Percentiles rank a stretch among this genome's conserved stretches.
Evolutionary conservation across 495 filamentous ascomycete species (phyloP).

Genomic region (Evernia prunastri): DNA sequence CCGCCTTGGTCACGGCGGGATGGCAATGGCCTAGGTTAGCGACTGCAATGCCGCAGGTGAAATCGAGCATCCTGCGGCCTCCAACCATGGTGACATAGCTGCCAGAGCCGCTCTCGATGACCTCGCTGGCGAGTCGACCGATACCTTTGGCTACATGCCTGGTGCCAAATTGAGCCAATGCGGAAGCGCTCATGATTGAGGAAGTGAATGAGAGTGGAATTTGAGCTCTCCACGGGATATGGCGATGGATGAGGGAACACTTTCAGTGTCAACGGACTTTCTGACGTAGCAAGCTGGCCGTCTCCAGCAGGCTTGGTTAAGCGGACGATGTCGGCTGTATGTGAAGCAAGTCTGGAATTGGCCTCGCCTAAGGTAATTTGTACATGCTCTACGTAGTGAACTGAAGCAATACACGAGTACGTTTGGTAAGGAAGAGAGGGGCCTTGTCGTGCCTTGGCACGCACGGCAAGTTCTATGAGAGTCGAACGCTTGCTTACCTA

Average conservation of each 20-base stretch:
- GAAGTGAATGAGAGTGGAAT: neutral
- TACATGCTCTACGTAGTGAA: no score
- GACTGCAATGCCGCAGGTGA: constrained; percentile 24
- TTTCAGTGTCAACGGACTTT: neutral
- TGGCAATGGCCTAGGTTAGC: constrained; percentile 25
- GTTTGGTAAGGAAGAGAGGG: no score
- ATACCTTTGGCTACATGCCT: constrained; percentile 21
- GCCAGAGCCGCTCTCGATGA: constrained; percentile 23
- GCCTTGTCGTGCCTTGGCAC: no score
- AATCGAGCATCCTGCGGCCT: constrained; percentile 19
- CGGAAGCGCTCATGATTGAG: constrained; percentile 13
- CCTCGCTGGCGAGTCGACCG: constrained; percentile 16
- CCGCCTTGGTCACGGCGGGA: constrained; percentile 23
- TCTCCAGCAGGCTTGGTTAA: no score
- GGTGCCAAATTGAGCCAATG: constrained; percentile 17
- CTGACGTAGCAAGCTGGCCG: neutral
- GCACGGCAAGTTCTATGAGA: no score
- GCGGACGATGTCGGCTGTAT: no score
- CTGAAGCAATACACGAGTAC: no score
- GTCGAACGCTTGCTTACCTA: no score
- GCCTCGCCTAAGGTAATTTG: no score
- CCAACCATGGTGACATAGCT: constrained; percentile 22
- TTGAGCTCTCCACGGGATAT: neutral
- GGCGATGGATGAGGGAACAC: neutral
- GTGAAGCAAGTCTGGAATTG: no score